Evolutionary conservation across 352 stramenopile genomes (phyloP), one percentile per base, ranked within the genome.

Genomic region (Pythium chondricola): DNA sequence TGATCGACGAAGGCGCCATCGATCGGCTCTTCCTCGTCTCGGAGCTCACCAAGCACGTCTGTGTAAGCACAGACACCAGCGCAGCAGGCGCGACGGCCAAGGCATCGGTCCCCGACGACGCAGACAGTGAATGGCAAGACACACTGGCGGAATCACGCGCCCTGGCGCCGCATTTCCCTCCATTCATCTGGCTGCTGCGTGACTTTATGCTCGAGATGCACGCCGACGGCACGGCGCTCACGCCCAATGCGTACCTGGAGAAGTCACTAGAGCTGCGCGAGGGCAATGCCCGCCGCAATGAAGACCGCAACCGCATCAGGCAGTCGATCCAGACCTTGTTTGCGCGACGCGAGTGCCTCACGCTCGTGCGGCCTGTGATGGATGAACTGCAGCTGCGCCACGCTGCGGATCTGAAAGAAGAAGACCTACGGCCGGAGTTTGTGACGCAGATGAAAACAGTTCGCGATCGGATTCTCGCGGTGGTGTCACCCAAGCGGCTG

Each of bases 1-100:
- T 94, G 48, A 92, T 94, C 55, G 83, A 94, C 47, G 83, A 94
- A 67, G 72, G 69, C 21, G 82, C 83, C 14, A 91, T 94, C 43
- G 83, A 94, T 58, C 65, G 79, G 14, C 56, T 92, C 29, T 92
- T 84, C 48, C 74, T 94, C 29, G 83, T 94, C 20, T 91, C 80
- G 8, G 78, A 94, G 52, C 63, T 92, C 36, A 90, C 80, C 18
- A 92, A 92, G 40, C 77, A 86, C 48, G 77, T 94, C 3, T 89
- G 78, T 47, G 63, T 90, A 16, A 88, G 69, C 54, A 42, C 68
- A 20, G 53, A 81, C 48, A 48, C n/a, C 3, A 44, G 33, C 6
- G 44, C 49, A 3, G 56, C 49, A 10, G 46, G 44, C 2, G 29
- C 11, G 6, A 17, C 27, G 18, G 9, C 41, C 6, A 14, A 21